Conservation (phyloP, 108 stramenopile genomes). For the Nitzschia inconspicua region DNA sequence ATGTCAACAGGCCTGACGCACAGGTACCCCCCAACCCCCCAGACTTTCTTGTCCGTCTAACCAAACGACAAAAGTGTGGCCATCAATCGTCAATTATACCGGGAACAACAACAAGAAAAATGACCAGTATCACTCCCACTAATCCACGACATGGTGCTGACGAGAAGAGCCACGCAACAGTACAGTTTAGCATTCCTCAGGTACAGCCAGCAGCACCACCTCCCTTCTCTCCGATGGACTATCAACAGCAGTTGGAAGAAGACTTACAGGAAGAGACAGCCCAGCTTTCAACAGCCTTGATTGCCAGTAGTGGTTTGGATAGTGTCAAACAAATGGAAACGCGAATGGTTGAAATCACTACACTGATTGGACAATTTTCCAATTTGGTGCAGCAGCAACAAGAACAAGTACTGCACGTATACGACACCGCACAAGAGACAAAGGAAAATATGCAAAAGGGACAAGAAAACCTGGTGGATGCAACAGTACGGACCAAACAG, state of each 20-base stretch:
- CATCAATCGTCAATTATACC: no score
- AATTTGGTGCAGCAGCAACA: conserved; percentile 77
- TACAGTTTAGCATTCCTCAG: no score
- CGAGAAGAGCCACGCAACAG: background rate
- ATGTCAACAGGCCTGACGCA: conserved; percentile 11
- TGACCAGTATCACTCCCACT: background rate
- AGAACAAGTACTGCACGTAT: conserved; percentile 66
- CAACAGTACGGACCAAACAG: conserved; percentile 57
- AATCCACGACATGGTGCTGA: background rate
- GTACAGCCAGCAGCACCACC: no score
- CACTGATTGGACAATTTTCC: conserved; percentile 72
- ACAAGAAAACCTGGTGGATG: conserved; percentile 77
- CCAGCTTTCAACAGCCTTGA: conserved; percentile 41
- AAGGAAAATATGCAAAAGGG: conserved; percentile 78
- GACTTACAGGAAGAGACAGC: conserved; percentile 64
- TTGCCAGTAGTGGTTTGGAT: conserved; percentile 67
- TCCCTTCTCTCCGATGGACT: background rate
- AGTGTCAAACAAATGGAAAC: conserved; percentile 76
- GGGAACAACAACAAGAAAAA: background rate
- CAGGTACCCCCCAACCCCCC: background rate
- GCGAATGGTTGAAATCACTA: conserved; percentile 80
- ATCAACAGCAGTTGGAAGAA: conserved; percentile 27
- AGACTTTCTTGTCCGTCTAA: conserved; percentile 8
- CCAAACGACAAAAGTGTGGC: background rate
- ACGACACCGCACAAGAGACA: conserved; percentile 60